Evolutionary conservation across 2,329 filamentous ascomycete species (phyloP).

Genomic region (Pseudodiploospora longispora): DNA sequence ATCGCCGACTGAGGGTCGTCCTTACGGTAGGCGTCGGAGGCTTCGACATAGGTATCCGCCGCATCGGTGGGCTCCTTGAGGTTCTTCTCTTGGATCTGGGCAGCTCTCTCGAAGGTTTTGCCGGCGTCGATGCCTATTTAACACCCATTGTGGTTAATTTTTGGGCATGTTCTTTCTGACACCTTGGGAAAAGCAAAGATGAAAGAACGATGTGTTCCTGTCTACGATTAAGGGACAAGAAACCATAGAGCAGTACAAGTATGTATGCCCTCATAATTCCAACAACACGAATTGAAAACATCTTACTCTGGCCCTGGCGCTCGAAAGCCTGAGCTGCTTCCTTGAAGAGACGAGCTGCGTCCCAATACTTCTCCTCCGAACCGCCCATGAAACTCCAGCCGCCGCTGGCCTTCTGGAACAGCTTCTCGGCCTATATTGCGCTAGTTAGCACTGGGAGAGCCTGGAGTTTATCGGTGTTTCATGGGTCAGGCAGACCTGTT

Average conservation of each 20-base stretch:
- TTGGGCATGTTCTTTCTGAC: too few relatives aligned
- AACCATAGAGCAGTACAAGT: too few relatives aligned
- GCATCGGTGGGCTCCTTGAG: slow-evolving; percentile 90
- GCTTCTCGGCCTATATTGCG: slow-evolving; percentile 70
- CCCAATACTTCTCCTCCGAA: slow-evolving; percentile 79
- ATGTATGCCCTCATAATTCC: too few relatives aligned
- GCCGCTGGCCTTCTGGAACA: slow-evolving; percentile 60
- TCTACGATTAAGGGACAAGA: too few relatives aligned
- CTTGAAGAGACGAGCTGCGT: slow-evolving; percentile 78
- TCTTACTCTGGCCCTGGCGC: slow-evolving; percentile 72
- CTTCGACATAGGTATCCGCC: slow-evolving; percentile 79
- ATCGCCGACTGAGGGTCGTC: slow-evolving; percentile 76
- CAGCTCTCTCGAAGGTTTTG: slow-evolving; percentile 77
- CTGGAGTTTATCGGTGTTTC: slow-evolving; percentile 2
- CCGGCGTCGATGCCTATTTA: slow-evolving; percentile 71
- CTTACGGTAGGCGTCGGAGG: slow-evolving; percentile 91
- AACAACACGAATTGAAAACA: too few relatives aligned
- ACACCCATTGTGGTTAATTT: background rate
- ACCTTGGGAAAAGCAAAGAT: background rate
- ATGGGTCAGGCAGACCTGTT: slow-evolving; percentile 50
- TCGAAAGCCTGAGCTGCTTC: slow-evolving; percentile 89
- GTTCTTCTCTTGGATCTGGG: slow-evolving; percentile 68
- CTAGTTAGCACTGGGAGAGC: slow-evolving; percentile 3
- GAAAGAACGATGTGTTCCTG: background rate
- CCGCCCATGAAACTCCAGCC: slow-evolving; percentile 90